A percentile compares a stretch with the other conserved stretches of the same genome.
Conservation (phyloP, 768 basidiomycete genomes). For the Sistotremastrum niveocremeum region DNA sequence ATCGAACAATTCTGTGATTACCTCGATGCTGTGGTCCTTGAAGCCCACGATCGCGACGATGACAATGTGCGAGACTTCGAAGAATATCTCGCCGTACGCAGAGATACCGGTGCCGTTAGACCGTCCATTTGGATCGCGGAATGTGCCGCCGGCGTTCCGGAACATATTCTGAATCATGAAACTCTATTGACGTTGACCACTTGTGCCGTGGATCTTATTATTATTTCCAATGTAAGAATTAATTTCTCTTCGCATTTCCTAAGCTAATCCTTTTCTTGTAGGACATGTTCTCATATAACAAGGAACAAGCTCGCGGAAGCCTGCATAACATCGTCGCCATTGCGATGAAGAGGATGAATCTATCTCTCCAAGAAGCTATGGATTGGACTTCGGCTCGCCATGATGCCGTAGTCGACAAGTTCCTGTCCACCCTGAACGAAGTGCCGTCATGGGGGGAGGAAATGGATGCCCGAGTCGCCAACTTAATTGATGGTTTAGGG, state of each 20-base stretch:
- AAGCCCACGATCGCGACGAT: conserved; percentile 27
- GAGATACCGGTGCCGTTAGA: conserved; percentile 26
- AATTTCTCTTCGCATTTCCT: too few relatives aligned
- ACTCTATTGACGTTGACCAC: conserved; percentile 18
- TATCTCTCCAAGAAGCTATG: conserved; percentile 27
- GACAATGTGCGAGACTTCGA: conserved; percentile 22
- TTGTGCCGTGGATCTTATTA: conserved; percentile 21
- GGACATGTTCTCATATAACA: conserved; percentile 70
- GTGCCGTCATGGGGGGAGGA: conserved; percentile 29
- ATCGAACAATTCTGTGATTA: conserved; percentile 24
- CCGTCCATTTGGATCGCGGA: conserved; percentile 26
- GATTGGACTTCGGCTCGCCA: conserved; percentile 24
- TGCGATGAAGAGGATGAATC: conserved; percentile 31
- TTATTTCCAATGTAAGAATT: conserved; percentile 18
- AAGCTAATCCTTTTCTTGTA: conserved; percentile 11
- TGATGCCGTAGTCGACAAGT: conserved; percentile 23
- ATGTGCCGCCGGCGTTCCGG: conserved; percentile 24
- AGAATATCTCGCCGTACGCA: conserved; percentile 26
- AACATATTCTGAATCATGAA: conserved; percentile 29
- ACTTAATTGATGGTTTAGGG: conserved; percentile 33
- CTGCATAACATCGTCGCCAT: conserved; percentile 39
- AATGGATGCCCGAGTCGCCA: conserved; percentile 27
- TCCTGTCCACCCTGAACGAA: conserved; percentile 19
- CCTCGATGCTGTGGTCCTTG: conserved; percentile 23
- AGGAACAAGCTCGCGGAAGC: conserved; percentile 53